These are phyloP conservation scores for Smallanthus sonchifolius DNA, from an alignment of 129 eudicot species.

Conservation along the genomic window DNA sequence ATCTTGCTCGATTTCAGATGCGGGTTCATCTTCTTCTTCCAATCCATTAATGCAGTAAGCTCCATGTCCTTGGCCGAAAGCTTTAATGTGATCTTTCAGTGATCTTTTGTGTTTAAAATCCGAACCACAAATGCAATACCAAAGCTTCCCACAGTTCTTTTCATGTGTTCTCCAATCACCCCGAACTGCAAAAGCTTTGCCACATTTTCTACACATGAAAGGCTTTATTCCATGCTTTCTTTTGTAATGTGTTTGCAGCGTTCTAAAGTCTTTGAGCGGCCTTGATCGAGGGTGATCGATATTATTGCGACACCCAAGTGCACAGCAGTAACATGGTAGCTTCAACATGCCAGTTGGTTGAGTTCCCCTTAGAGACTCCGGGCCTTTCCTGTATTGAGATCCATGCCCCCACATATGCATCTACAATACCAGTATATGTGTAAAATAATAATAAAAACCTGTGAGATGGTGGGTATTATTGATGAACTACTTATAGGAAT, in stretches of 20 bases:
- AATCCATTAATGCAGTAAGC: conserved; percentile 42
- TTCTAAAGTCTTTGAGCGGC: conserved; percentile 71
- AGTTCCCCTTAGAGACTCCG: conserved; percentile 65
- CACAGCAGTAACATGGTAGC: conserved; percentile 69
- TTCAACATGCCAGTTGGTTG: conserved; percentile 73
- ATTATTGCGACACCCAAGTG: conserved; percentile 61
- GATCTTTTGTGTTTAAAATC: conserved; percentile 76
- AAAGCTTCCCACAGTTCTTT: conserved; percentile 79
- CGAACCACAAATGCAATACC: conserved; percentile 74
- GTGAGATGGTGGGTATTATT: too few relatives aligned
- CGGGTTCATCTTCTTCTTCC: conserved; percentile 66
- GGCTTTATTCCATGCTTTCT: conserved; percentile 72
- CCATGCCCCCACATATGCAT: conserved; percentile 93
- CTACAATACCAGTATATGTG: conserved; percentile 19
- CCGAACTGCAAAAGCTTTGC: conserved; percentile 61
- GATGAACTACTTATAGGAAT: too few relatives aligned
- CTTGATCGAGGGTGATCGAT: conserved; percentile 65
- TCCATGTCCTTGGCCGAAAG: conserved; percentile 63
- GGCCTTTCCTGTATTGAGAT: conserved; percentile 66
- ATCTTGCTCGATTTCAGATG: conserved; percentile 68
- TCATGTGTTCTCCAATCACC: conserved; percentile 85
- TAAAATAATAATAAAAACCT: too few relatives aligned
- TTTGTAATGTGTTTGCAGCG: conserved; percentile 75
- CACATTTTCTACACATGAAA: conserved; percentile 64
- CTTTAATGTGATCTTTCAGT: conserved; percentile 61